phyloP scores from a whole-genome alignment of 2,329 filamentous ascomycete genomes.

The Alternaria novae-zelandiae region DNA sequence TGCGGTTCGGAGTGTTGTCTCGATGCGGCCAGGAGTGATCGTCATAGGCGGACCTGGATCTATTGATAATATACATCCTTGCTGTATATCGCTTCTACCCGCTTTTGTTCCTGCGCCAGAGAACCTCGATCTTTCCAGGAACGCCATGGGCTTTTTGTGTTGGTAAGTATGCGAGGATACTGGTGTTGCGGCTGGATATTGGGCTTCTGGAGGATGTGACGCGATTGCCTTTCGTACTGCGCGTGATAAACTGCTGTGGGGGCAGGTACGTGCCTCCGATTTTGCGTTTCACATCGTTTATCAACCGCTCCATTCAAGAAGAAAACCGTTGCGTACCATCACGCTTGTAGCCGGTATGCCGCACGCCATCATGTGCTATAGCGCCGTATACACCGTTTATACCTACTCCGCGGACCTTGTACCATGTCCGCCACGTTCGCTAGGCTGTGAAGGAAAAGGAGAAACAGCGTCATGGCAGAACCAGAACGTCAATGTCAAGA shows the following conservation, averaged over 20 bases:
- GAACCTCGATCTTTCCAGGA: neutral
- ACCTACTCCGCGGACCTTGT: neutral
- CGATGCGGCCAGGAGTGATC: neutral
- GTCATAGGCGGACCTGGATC: neutral
- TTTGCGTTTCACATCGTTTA: neutral
- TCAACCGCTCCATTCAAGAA: neutral
- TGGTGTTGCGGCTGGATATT: neutral
- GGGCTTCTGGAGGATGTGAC: neutral
- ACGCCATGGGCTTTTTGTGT: neutral
- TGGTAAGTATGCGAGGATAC: neutral
- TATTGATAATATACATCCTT: slow-evolving; percentile 9
- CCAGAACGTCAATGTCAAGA: neutral
- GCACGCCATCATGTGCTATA: neutral
- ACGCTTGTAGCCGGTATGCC: slow-evolving; percentile 2
- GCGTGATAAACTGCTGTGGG: neutral
- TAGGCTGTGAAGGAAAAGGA: neutral
- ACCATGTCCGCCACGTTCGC: neutral
- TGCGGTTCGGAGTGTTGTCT: slow-evolving; percentile 2
- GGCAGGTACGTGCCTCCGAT: neutral
- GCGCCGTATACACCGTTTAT: neutral
- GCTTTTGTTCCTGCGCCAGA: neutral
- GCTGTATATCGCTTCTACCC: slow-evolving; percentile 3
- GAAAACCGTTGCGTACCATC: neutral
- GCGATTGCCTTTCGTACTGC: neutral
- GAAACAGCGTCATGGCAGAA: neutral